Evolutionary conservation across 805 yeast genomes (phyloP).

Genomic region (Wickerhamiella dianesei): DNA sequence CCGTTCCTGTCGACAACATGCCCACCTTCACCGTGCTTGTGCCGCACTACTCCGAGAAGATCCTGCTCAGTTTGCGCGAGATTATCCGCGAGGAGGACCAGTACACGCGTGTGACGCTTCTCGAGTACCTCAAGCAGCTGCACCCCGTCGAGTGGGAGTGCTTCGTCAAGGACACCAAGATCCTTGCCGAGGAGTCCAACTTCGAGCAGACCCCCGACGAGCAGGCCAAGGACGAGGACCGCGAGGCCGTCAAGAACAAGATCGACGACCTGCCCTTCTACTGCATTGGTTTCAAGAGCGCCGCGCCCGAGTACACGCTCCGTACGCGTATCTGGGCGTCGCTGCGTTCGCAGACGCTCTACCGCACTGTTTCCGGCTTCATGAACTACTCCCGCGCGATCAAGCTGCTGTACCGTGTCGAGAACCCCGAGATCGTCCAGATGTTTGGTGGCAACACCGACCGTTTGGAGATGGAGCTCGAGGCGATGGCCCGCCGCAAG

Average conservation of each 20-base stretch:
- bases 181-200: slow-evolving; percentile 85
- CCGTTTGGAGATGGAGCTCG: slow-evolving; percentile 87
- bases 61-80: slow-evolving; percentile 81
- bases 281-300: slow-evolving; percentile 94
- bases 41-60: slow-evolving; percentile 95
- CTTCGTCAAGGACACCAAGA: slow-evolving; percentile 90
- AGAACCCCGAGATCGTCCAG: slow-evolving; percentile 89
- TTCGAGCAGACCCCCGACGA: slow-evolving; percentile 32
- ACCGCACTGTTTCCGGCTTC: slow-evolving; percentile 95
- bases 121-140: slow-evolving; percentile 87
- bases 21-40: slow-evolving; percentile 95
- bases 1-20: slow-evolving; percentile 98
- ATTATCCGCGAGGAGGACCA: slow-evolving; percentile 96
- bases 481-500: slow-evolving; percentile 66
- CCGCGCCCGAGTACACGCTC: slow-evolving; percentile 91
- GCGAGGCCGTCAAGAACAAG: slow-evolving; percentile 67
- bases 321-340: slow-evolving; percentile 99
- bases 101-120: slow-evolving; percentile 82
- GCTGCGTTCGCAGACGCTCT: slow-evolving; percentile 87
- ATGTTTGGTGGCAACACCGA: slow-evolving; percentile 98
- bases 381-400: slow-evolving; percentile 97
- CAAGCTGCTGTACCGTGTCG: slow-evolving; percentile 83
- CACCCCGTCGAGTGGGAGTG: slow-evolving; percentile 98
- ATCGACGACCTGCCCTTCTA: slow-evolving; percentile 87
- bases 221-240: slow-evolving; percentile 33